Conservation (phyloP, 768 basidiomycete species). For the Serendipita sp. region DNA sequence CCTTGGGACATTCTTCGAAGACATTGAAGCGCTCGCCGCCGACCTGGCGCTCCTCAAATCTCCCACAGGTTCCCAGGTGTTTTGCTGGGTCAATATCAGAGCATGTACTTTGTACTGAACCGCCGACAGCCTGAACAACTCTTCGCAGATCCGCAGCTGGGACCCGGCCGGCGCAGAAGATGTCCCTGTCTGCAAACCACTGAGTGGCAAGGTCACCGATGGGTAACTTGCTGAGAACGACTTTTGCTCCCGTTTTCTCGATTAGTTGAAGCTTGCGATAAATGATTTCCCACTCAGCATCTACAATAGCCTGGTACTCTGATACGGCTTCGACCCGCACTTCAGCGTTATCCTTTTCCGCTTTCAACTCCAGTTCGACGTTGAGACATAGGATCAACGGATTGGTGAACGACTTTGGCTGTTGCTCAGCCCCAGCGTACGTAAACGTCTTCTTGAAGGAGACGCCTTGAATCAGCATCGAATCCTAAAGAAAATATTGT, state of each 20-base stretch:
- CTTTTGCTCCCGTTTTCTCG: constrained; percentile 89
- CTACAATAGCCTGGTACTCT: constrained; percentile 98
- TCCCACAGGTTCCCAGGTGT: constrained; percentile 89
- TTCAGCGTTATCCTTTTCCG: constrained; percentile 98
- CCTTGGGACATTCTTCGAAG: constrained; percentile 83
- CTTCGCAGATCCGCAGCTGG: constrained; percentile 77
- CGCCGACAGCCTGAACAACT: constrained; percentile 92
- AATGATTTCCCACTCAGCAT: constrained; percentile 99
- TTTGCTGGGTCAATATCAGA: constrained; percentile 70
- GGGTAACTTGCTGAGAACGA: constrained; percentile 93
- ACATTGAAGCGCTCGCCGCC: constrained; percentile 95
- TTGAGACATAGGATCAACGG: constrained; percentile 89
- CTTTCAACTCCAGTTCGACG: constrained; percentile 96
- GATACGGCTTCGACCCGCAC: constrained; percentile 92
- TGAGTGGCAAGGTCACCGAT: constrained; percentile 98
- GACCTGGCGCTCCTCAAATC: constrained; percentile 87
- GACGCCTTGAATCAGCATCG: constrained; percentile 74
- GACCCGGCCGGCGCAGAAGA: constrained; percentile 97
- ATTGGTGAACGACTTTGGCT: constrained; percentile 80
- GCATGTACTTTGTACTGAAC: constrained; percentile 87
- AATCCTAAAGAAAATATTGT: constrained; percentile 33
- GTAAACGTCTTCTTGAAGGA: constrained; percentile 99
- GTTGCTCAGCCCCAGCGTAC: constrained; percentile 97
- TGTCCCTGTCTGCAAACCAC: constrained; percentile 97
- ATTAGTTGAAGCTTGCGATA: constrained; percentile 94